phyloP scores from a whole-genome alignment of 1,284 basidiomycete genomes.

The Ustilago loliicola region DNA sequence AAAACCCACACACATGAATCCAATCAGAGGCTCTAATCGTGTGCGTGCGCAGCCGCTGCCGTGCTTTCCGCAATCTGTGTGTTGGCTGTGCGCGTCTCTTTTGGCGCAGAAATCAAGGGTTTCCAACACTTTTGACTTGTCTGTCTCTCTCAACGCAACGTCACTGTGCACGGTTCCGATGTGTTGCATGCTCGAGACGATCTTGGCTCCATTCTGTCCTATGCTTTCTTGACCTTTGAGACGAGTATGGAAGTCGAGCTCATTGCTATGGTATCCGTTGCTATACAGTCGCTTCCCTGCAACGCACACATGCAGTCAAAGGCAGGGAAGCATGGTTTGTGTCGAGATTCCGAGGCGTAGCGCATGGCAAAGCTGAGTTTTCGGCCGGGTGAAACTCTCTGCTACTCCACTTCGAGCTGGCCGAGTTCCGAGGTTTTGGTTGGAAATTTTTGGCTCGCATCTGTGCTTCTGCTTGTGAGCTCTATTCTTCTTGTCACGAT shows the following conservation, averaged over 20 bases:
- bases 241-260: neutral
- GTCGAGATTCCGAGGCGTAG: neutral
- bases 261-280: neutral
- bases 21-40: neutral
- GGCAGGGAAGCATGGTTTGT: too few relatives aligned
- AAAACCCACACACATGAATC: constrained; percentile 7
- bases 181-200: constrained; percentile 12
- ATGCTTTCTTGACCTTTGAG: neutral
- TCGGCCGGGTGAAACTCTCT: constrained; percentile 10
- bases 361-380: neutral
- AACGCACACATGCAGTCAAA: too few relatives aligned
- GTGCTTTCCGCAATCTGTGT: constrained; percentile 1
- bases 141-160: constrained; percentile 1
- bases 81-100: constrained; percentile 5
- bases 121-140: constrained; percentile 6
- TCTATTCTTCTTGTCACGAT: neutral
- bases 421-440: constrained; percentile 25
- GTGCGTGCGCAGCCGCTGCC: neutral
- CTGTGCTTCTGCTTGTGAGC: constrained; percentile 6
- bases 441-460: constrained; percentile 17
- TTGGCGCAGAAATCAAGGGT: neutral
- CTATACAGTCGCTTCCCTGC: too few relatives aligned
- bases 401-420: constrained; percentile 17
- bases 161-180: constrained; percentile 36
- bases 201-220: neutral